Evolutionary conservation across 257 asterid genomes (phyloP).

Genomic region (Solanum dulcamara): DNA sequence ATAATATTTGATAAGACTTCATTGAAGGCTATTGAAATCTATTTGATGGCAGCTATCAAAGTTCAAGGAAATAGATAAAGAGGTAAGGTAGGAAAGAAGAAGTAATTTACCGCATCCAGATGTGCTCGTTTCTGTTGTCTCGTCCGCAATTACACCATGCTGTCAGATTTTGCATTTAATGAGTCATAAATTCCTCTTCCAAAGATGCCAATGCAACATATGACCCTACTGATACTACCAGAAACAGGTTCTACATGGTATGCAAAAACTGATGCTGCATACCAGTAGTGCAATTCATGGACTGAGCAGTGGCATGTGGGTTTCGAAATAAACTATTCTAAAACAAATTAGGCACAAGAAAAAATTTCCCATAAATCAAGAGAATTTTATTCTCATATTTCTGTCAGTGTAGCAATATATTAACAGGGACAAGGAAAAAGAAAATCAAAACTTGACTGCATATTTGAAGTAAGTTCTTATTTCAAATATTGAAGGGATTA

Average conservation of each 20-base stretch:
- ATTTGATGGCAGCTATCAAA: background rate
- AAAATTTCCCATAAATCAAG: background rate
- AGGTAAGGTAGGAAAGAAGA: background rate
- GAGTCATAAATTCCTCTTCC: conserved; percentile 11
- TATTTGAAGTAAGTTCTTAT: background rate
- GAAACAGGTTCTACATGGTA: background rate
- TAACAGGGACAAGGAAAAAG: background rate
- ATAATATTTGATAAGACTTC: background rate
- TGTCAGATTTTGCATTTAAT: conserved; percentile 34
- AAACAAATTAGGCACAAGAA: background rate
- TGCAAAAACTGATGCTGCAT: background rate
- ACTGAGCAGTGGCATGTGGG: background rate
- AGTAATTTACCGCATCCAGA: conserved; percentile 75
- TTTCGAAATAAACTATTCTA: background rate
- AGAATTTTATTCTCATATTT: background rate
- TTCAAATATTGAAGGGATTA: background rate
- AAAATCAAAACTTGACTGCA: background rate
- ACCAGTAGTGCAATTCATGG: background rate
- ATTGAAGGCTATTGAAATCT: background rate
- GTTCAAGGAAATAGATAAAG: conserved; percentile 3
- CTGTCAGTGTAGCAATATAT: background rate
- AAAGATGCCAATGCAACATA: background rate
- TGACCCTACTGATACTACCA: background rate
- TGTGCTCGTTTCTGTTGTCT: conserved; percentile 95
- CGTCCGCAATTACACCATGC: conserved; percentile 84